Conservation (phyloP, 2,329 filamentous ascomycete species). For the Aureobasidium sp. region DNA sequence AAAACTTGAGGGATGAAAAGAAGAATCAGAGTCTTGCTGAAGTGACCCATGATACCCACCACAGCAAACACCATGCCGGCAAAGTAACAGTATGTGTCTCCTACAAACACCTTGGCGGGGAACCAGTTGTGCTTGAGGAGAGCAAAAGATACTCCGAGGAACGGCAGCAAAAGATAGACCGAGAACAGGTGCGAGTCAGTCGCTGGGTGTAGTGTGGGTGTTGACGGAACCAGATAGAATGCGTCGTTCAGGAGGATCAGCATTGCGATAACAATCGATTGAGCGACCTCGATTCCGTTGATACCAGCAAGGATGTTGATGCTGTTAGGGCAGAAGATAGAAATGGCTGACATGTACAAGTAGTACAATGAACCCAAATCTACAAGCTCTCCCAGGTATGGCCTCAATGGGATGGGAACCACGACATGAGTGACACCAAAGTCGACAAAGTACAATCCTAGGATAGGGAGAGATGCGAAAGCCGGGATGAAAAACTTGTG, state of each 20-base stretch:
- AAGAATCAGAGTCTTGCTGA: slow-evolving; percentile 90
- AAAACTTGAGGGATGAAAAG: slow-evolving; percentile 89
- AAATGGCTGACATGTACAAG: slow-evolving; percentile 88
- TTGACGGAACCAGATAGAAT: slow-evolving; percentile 61
- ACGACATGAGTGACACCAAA: slow-evolving; percentile 96
- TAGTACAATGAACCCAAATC: slow-evolving; percentile 76
- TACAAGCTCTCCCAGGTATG: slow-evolving; percentile 75
- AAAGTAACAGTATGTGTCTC: slow-evolving; percentile 99
- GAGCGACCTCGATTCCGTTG: slow-evolving; percentile 93
- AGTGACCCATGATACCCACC: slow-evolving; percentile 92
- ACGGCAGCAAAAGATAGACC: slow-evolving; percentile 86
- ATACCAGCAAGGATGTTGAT: slow-evolving; percentile 99
- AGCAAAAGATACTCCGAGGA: slow-evolving; percentile 83
- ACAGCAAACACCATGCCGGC: slow-evolving; percentile 98
- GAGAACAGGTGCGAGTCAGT: slow-evolving; percentile 95
- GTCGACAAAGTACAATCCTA: slow-evolving; percentile 96
- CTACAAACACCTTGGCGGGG: slow-evolving; percentile 88
- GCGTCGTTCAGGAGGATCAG: slow-evolving; percentile 80
- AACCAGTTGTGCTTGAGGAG: slow-evolving; percentile 92
- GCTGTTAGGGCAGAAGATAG: slow-evolving; percentile 96
- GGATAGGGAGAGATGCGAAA: slow-evolving; percentile 83
- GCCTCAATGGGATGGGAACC: slow-evolving; percentile 74
- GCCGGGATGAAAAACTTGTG: slow-evolving; percentile 98
- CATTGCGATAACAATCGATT: slow-evolving; percentile 81
- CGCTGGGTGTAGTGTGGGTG: slow-evolving; percentile 77